These are phyloP conservation scores for Ceratopteris richardii DNA, from an alignment of 75 land plant genomes.

Conservation along the genomic window DNA sequence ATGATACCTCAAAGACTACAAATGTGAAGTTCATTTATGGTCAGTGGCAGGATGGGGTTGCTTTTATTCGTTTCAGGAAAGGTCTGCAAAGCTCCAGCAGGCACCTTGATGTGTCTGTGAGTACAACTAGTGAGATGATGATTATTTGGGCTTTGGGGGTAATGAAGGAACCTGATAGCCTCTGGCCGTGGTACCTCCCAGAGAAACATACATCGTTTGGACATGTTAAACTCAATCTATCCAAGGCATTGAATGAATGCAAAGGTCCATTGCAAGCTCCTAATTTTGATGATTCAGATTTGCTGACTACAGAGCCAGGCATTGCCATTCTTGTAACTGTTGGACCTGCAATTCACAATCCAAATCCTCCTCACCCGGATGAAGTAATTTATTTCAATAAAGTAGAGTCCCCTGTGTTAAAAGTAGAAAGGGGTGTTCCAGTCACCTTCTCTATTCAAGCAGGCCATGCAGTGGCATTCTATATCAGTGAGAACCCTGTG, in stretches of 20 bases:
- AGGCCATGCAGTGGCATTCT: constrained; percentile 91
- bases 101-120: constrained; percentile 56
- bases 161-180: constrained; percentile 64
- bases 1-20: constrained; percentile 36
- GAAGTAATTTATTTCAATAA: constrained; percentile 87
- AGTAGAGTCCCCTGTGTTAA: constrained; percentile 83
- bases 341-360: constrained; percentile 63
- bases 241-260: constrained; percentile 53
- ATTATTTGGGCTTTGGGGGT: constrained; percentile 90
- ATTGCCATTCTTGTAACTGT: constrained; percentile 57
- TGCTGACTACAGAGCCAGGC: constrained; percentile 70
- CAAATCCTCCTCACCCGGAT: constrained; percentile 85
- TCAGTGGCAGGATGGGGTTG: constrained; percentile 82
- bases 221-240: constrained; percentile 46
- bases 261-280: constrained; percentile 82
- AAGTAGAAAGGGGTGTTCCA: constrained; percentile 90
- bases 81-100: constrained; percentile 44
- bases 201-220: constrained; percentile 77
- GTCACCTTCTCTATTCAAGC: constrained; percentile 89
- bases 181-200: constrained; percentile 66
- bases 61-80: constrained; percentile 63
- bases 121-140: constrained; percentile 49
- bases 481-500: constrained; percentile 72
- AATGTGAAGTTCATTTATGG: constrained; percentile 68
- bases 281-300: constrained; percentile 53